These are phyloP conservation scores for Malus hybrid DNA, from an alignment of 331 rosid genomes.

Conservation along the genomic window DNA sequence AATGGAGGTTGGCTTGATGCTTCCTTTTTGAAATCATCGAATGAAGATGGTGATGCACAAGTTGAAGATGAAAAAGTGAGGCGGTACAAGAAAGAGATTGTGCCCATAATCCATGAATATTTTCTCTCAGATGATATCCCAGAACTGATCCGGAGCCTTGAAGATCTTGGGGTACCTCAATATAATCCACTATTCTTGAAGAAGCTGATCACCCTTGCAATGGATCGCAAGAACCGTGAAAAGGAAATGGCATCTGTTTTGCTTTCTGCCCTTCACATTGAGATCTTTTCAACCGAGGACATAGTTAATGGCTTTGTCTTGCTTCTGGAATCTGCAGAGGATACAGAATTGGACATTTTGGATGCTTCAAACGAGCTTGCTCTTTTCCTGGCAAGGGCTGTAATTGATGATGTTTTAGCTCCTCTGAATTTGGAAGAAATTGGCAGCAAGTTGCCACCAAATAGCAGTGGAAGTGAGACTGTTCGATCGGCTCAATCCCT, in stretches of 20 bases:
- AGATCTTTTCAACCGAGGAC: slow-evolving; percentile 90
- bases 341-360: slow-evolving; percentile 84
- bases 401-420: slow-evolving; percentile 88
- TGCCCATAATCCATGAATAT: slow-evolving; percentile 85
- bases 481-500: slow-evolving; percentile 77
- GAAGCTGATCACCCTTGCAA: slow-evolving; percentile 86
- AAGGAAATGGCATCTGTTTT: slow-evolving; percentile 99
- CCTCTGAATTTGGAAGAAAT: slow-evolving; percentile 91
- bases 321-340: slow-evolving; percentile 93
- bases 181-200: slow-evolving; percentile 81
- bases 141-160: slow-evolving; percentile 82
- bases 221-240: slow-evolving; percentile 96
- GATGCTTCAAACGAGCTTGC: slow-evolving; percentile 98
- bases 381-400: slow-evolving; percentile 86
- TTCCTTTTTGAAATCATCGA: slow-evolving; percentile 47
- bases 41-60: slow-evolving; percentile 50
- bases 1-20: slow-evolving; percentile 94
- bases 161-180: slow-evolving; percentile 77
- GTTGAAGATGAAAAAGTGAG: slow-evolving; percentile 56
- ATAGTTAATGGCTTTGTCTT: slow-evolving; percentile 75
- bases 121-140: slow-evolving; percentile 96
- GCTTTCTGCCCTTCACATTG: slow-evolving; percentile 91
- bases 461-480: slow-evolving; percentile 74
- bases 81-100: slow-evolving; percentile 75
- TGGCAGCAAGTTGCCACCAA: slow-evolving; percentile 50